Percentiles rank a stretch among this genome's conserved stretches.
phyloP scores from a whole-genome alignment of 2,329 filamentous ascomycete genomes.

The Biscogniauxia mediterranea region DNA sequence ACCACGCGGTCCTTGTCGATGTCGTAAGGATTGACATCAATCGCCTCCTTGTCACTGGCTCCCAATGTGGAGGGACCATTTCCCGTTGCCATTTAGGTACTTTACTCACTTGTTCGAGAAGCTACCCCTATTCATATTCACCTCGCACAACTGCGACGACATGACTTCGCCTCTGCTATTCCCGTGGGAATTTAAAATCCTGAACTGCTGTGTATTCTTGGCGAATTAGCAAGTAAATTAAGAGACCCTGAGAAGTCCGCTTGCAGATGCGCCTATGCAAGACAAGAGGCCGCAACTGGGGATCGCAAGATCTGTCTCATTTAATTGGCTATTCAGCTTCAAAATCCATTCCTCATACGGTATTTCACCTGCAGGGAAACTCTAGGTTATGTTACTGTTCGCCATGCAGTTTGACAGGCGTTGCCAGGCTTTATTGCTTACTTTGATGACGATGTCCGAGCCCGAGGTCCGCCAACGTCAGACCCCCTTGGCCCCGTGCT shows the following conservation, averaged over 20 bases:
- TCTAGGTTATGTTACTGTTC: not conserved
- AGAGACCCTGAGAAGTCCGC: not conserved
- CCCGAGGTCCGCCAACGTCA: not conserved
- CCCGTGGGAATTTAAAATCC: not conserved
- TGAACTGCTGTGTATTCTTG: not conserved
- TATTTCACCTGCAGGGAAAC: not conserved
- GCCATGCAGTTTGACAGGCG: not conserved
- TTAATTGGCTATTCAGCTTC: not conserved
- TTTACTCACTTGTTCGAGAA: not conserved
- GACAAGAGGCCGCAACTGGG: not conserved
- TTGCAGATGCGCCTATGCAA: not conserved
- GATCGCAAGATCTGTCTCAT: not conserved
- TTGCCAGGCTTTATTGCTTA: not conserved
- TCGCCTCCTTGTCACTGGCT: not conserved
- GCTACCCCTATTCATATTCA: not conserved
- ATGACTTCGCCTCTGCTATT: not conserved
- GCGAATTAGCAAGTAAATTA: not conserved
- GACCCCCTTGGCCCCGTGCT: not conserved
- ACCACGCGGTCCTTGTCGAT: slow-evolving; percentile 14
- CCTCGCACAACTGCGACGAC: not conserved
- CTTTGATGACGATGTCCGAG: not conserved
- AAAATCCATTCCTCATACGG: not conserved
- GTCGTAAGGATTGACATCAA: not conserved
- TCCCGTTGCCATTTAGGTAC: not conserved
- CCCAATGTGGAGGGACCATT: not conserved